Conservation (phyloP, 208 protist species). For the Trypanosoma brucei region DNA sequence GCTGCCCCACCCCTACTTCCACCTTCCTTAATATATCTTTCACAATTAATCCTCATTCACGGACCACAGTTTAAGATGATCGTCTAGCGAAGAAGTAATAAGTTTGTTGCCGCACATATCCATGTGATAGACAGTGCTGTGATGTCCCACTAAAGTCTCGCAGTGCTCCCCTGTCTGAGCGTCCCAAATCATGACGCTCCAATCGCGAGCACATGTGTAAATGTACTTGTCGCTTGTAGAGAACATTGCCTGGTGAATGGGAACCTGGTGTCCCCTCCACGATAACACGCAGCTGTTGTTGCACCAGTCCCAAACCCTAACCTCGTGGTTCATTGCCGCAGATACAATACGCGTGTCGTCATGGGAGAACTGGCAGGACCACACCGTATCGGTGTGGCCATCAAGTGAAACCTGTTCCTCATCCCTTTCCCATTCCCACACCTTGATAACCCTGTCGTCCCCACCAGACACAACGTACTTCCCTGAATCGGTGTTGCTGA, state of each 20-base stretch:
- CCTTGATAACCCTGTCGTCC: slow-evolving; percentile 79
- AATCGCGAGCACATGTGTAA: slow-evolving; percentile 79
- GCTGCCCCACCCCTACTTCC: neutral
- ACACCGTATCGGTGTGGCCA: slow-evolving; percentile 83
- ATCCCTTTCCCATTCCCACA: slow-evolving; percentile 73
- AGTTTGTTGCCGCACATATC: slow-evolving; percentile 62
- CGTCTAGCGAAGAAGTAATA: slow-evolving; percentile 77
- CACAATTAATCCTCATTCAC: slow-evolving; percentile 10
- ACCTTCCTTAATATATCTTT: slow-evolving; percentile 12
- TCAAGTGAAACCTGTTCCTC: slow-evolving; percentile 56
- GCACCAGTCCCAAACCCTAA: slow-evolving; percentile 68
- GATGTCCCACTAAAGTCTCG: slow-evolving; percentile 74
- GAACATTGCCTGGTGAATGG: slow-evolving; percentile 83
- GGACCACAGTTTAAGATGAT: slow-evolving; percentile 81
- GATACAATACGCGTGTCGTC: slow-evolving; percentile 69
- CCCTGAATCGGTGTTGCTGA: slow-evolving; percentile 64
- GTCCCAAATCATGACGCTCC: slow-evolving; percentile 79
- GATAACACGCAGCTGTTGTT: slow-evolving; percentile 50
- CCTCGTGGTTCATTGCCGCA: slow-evolving; percentile 81
- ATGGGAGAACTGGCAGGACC: slow-evolving; percentile 70
- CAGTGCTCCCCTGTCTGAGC: slow-evolving; percentile 50
- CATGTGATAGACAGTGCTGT: slow-evolving; percentile 85
- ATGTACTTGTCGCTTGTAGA: slow-evolving; percentile 78
- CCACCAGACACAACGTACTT: slow-evolving; percentile 77
- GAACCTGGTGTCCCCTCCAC: slow-evolving; percentile 63